Conservation (phyloP, 1,139 yeast species). For the Candida sp. region DNA sequence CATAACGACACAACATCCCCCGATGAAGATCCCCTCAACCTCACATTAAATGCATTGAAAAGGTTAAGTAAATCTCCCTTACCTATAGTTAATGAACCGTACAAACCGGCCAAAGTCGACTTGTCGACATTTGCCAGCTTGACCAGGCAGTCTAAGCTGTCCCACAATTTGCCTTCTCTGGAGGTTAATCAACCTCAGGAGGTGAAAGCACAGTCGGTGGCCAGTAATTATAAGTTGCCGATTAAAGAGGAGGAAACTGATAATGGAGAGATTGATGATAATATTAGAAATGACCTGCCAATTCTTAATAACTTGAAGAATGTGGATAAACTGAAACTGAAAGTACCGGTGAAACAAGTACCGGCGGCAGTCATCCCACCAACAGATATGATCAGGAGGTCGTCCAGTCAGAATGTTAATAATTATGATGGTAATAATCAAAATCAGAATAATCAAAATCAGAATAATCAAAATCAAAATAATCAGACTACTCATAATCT, state of each 20-base stretch:
- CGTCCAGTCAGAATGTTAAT: slow-evolving; percentile 3
- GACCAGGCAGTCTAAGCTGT: slow-evolving; percentile 39
- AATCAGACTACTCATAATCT: no score
- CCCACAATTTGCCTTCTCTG: neutral
- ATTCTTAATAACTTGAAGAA: neutral
- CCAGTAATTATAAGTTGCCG: slow-evolving; percentile 1
- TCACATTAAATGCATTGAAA: slow-evolving; percentile 44
- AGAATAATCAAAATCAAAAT: neutral
- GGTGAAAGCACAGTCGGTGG: slow-evolving; percentile 1
- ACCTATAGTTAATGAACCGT: slow-evolving; percentile 37
- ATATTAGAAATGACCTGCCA: neutral
- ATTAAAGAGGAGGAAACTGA: neutral
- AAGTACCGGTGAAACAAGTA: slow-evolving; percentile 6
- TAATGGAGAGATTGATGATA: no score
- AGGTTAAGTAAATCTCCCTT: slow-evolving; percentile 44
- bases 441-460: neutral
- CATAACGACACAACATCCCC: slow-evolving; percentile 29
- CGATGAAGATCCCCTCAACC: slow-evolving; percentile 11
- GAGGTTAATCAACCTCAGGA: neutral
- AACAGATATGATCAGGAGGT: slow-evolving; percentile 14
- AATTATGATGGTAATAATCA: neutral
- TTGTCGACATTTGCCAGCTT: slow-evolving; percentile 46
- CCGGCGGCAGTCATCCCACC: slow-evolving; percentile 27
- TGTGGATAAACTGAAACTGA: slow-evolving; percentile 3
- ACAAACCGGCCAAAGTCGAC: slow-evolving; percentile 56